A percentile compares a stretch with the other conserved stretches of the same genome.
These are phyloP conservation scores for Ogataea neopini DNA, from an alignment of 805 yeast species.

Conservation along the genomic window DNA sequence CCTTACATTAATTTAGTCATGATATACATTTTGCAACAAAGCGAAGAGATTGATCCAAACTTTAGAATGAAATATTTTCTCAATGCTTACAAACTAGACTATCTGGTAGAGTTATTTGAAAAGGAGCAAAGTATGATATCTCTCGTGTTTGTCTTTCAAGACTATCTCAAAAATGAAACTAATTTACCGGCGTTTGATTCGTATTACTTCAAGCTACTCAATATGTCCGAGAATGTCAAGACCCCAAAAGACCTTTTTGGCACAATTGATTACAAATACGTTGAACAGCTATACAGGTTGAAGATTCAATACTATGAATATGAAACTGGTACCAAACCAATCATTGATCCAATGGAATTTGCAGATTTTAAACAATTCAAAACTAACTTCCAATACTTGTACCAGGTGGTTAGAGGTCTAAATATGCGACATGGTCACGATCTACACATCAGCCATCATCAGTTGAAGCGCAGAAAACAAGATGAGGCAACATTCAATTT, in stretches of 20 bases:
- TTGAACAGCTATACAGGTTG: slow-evolving; percentile 13
- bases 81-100: slow-evolving; percentile 24
- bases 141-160: slow-evolving; percentile 18
- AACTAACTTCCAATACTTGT: slow-evolving; percentile 9
- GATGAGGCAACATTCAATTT: slow-evolving; percentile 13
- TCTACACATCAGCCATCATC: slow-evolving; percentile 1
- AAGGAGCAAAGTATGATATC: slow-evolving; percentile 22
- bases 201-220: slow-evolving; percentile 19
- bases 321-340: slow-evolving; percentile 3
- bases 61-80: slow-evolving; percentile 24
- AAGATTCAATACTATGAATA: slow-evolving; percentile 14
- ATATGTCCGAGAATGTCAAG: slow-evolving; percentile 13
- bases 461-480: slow-evolving; percentile 13
- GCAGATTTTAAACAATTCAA: slow-evolving; percentile 9
- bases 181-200: slow-evolving; percentile 22
- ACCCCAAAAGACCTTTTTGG: slow-evolving; percentile 18
- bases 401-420: slow-evolving; percentile 16
- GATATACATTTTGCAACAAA: slow-evolving; percentile 20
- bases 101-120: slow-evolving; percentile 22
- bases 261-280: slow-evolving; percentile 6
- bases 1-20: slow-evolving; percentile 22
- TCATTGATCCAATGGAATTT: slow-evolving; percentile 5
- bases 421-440: slow-evolving; percentile 5
- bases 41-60: slow-evolving; percentile 20
- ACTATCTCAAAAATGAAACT: slow-evolving; percentile 13